These are phyloP conservation scores for Kodamaea kaohsiungensis DNA, from an alignment of 805 yeast species.

Conservation along the genomic window DNA sequence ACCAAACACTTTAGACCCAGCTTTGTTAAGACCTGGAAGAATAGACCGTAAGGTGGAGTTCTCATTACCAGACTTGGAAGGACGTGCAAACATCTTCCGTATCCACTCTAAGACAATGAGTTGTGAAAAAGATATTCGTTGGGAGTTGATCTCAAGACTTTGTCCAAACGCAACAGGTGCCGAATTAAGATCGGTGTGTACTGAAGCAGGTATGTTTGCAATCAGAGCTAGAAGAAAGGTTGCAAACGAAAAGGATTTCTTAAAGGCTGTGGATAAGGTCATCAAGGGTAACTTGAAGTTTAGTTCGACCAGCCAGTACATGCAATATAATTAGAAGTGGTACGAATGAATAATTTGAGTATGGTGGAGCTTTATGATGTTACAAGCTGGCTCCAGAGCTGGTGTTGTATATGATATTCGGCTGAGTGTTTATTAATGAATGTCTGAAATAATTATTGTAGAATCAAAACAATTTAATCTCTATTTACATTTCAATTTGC, in stretches of 20 bases:
- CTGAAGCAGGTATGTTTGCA: constrained; percentile 99
- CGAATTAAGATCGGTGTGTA: constrained; percentile 95
- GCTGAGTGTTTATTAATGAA: not conserved
- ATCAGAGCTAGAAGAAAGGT: constrained; percentile 97
- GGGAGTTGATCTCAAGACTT: constrained; percentile 96
- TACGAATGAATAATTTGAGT: not conserved
- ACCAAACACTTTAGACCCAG: constrained; percentile 98
- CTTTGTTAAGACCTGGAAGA: constrained; percentile 96
- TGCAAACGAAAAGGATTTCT: constrained; percentile 96
- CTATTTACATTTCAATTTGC: no score
- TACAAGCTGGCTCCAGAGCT: no score
- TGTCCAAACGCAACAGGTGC: constrained; percentile 99
- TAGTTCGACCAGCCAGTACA: constrained; percentile 94
- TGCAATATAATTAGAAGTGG: constrained; percentile 84
- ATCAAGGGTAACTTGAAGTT: constrained; percentile 98
- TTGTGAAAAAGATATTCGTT: constrained; percentile 94
- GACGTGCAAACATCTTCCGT: constrained; percentile 95
- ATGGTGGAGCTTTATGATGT: no score
- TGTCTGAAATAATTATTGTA: not conserved
- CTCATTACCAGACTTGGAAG: constrained; percentile 94
- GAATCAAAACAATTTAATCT: not conserved
- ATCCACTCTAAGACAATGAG: constrained; percentile 98
- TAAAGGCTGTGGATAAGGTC: constrained; percentile 97
- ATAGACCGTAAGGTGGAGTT: constrained; percentile 98
- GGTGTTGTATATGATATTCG: not conserved